Evolutionary conservation across 2,329 filamentous ascomycete species (phyloP).

Genomic region (Atkinsonella hypoxylon): DNA sequence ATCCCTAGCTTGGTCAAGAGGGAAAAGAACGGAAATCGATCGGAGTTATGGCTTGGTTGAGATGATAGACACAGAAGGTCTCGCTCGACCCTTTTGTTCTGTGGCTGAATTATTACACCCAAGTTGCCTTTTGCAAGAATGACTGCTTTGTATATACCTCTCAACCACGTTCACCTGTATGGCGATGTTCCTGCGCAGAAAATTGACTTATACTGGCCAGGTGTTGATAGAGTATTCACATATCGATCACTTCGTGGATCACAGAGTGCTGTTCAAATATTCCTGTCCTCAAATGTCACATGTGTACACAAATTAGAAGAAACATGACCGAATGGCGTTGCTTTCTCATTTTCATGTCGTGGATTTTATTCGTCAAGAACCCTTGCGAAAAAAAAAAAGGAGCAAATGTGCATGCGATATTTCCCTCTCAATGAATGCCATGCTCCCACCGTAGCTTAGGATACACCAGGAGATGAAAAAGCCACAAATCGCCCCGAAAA

Average conservation of each 20-base stretch:
- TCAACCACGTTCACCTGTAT: too few relatives aligned
- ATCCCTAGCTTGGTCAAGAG: background rate
- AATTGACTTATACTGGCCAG: too few relatives aligned
- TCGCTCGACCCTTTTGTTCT: too few relatives aligned
- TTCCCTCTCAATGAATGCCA: slow-evolving; percentile 28
- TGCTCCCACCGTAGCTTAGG: slow-evolving; percentile 25
- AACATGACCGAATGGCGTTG: too few relatives aligned
- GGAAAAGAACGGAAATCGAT: background rate
- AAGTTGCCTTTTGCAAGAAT: background rate
- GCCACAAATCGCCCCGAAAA: slow-evolving; percentile 19
- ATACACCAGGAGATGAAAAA: slow-evolving; percentile 29
- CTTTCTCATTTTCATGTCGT: background rate
- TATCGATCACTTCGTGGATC: too few relatives aligned
- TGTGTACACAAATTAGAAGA: too few relatives aligned
- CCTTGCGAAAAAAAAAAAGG: slow-evolving; percentile 17
- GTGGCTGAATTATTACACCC: background rate
- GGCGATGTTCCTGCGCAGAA: too few relatives aligned
- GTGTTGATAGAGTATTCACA: too few relatives aligned
- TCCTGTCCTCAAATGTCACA: too few relatives aligned
- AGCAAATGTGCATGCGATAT: slow-evolving; percentile 20
- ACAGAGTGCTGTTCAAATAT: too few relatives aligned
- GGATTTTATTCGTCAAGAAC: slow-evolving; percentile 24
- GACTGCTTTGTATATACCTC: background rate
- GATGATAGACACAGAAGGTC: background rate
- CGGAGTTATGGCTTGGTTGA: background rate